A percentile compares a stretch with the other conserved stretches of the same genome.
Conservation (phyloP, 2,329 filamentous ascomycete species). For the Paraphoma chrysanthemicola region DNA sequence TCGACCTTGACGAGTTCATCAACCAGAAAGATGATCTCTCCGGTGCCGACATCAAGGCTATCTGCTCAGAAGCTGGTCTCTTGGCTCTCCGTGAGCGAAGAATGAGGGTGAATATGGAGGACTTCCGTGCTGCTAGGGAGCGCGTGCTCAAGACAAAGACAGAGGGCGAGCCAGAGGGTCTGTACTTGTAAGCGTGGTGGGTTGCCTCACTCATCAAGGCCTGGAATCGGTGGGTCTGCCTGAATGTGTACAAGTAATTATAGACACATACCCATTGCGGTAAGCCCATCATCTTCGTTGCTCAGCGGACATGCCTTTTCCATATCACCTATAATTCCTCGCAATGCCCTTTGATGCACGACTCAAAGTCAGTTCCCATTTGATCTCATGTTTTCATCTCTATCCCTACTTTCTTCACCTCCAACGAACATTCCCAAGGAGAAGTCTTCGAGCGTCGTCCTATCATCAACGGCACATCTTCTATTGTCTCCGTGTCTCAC, state of each 20-base stretch:
- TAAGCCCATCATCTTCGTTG: constrained; percentile 12
- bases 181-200: constrained; percentile 80
- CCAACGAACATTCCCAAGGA: too few species aligned
- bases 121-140: constrained; percentile 92
- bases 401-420: too few species aligned
- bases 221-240: background rate
- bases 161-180: constrained; percentile 95
- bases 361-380: background rate
- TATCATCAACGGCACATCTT: too few species aligned
- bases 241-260: constrained; percentile 27
- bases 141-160: constrained; percentile 97
- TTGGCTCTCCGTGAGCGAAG: constrained; percentile 92
- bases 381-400: background rate
- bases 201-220: background rate
- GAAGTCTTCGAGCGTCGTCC: too few species aligned
- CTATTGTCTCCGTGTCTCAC: too few species aligned
- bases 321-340: background rate
- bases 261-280: constrained; percentile 2
- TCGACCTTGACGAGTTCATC: constrained; percentile 99
- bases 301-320: background rate
- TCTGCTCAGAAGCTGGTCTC: constrained; percentile 95
- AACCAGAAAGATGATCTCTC: constrained; percentile 95
- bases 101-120: constrained; percentile 99
- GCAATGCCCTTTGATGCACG: too few species aligned
- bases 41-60: constrained; percentile 98